These are phyloP conservation scores for Clonostachys rhizophaga DNA, from an alignment of 2,329 filamentous ascomycete genomes.

Conservation along the genomic window DNA sequence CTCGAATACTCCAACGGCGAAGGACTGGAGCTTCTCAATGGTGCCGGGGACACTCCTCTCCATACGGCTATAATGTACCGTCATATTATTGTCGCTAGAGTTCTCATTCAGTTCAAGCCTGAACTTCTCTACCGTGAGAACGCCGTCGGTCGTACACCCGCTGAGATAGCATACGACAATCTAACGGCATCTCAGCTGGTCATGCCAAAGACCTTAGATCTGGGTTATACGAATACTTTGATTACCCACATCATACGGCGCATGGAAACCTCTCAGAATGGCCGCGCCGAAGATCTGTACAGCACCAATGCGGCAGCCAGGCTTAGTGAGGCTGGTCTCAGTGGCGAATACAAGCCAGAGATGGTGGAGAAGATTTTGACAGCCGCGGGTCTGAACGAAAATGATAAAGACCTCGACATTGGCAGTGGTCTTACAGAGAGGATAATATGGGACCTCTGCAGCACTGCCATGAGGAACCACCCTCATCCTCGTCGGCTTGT, in stretches of 20 bases:
- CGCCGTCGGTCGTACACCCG: slow-evolving; percentile 68
- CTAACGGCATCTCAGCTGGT: slow-evolving; percentile 33
- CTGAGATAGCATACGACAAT: slow-evolving; percentile 59
- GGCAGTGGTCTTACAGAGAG: slow-evolving; percentile 3
- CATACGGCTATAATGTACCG: slow-evolving; percentile 47
- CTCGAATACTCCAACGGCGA: slow-evolving; percentile 40
- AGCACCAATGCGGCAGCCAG: slow-evolving; percentile 8
- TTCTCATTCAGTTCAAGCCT: slow-evolving; percentile 50
- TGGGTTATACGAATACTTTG: not conserved
- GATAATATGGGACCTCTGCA: slow-evolving; percentile 26
- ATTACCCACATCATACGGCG: not conserved
- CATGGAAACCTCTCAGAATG: not conserved
- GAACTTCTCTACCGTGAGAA: slow-evolving; percentile 67
- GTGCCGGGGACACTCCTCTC: slow-evolving; percentile 60
- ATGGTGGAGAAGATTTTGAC: slow-evolving; percentile 15
- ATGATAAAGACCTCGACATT: slow-evolving; percentile 3
- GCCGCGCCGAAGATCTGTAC: not conserved
- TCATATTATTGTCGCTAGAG: slow-evolving; percentile 25
- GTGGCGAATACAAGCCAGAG: slow-evolving; percentile 15
- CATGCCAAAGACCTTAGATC: slow-evolving; percentile 5
- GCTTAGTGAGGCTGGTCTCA: slow-evolving; percentile 15
- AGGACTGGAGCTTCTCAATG: slow-evolving; percentile 55
- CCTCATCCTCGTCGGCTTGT: slow-evolving; percentile 41
- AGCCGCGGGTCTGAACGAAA: slow-evolving; percentile 13
- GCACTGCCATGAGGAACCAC: slow-evolving; percentile 19